Conservation (phyloP, 2,329 filamentous ascomycete species). For the Colletotrichum lentis region DNA sequence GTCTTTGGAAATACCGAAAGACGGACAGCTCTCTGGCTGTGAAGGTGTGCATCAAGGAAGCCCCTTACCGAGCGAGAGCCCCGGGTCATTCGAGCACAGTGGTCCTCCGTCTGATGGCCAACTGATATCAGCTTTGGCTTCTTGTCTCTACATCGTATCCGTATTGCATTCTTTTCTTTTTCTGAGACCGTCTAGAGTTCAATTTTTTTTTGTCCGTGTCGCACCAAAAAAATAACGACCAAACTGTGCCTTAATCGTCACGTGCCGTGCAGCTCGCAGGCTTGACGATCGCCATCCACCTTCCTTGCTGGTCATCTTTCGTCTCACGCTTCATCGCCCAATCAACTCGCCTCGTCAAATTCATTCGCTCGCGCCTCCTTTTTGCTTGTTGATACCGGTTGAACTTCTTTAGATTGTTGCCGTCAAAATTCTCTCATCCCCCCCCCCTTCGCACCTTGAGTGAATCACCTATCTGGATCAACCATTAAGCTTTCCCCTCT, state of each 20-base stretch:
- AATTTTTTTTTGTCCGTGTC: neutral
- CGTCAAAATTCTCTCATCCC: neutral
- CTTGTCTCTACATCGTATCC: neutral
- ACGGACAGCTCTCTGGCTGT: neutral
- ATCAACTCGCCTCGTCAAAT: conserved; percentile 21
- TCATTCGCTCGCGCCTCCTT: conserved; percentile 5
- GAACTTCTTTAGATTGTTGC: neutral
- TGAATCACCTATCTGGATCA: neutral
- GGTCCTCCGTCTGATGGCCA: neutral
- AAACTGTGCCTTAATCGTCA: conserved; percentile 11
- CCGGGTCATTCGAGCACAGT: neutral
- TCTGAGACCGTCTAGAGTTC: neutral
- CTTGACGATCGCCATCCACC: conserved; percentile 29
- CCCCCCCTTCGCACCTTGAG: neutral
- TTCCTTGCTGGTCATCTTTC: conserved; percentile 26
- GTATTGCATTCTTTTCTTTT: conserved; percentile 13
- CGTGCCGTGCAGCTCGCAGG: conserved; percentile 33
- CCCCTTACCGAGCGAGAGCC: neutral
- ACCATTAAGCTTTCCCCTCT: neutral
- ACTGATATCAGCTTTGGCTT: neutral
- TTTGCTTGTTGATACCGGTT: neutral
- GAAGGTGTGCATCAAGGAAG: neutral
- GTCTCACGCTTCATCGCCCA: neutral
- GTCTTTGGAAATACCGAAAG: conserved; percentile 15
- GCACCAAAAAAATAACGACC: neutral